Base-by-base conservation (phyloP, 768 basidiomycete genomes). In the Boletellus ananas region DNA sequence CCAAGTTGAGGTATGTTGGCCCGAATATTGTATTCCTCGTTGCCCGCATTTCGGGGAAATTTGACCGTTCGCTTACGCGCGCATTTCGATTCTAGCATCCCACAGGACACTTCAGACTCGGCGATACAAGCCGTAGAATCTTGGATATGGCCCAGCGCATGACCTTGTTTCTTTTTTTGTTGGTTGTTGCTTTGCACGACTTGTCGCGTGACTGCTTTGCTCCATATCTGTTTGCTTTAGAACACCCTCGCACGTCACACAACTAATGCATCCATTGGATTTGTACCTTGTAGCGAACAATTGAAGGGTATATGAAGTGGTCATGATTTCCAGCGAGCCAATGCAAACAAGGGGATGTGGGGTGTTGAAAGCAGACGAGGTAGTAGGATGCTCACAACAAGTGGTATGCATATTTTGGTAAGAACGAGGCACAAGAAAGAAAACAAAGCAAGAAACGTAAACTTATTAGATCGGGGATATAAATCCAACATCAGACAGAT, bases 101-200 rank as follows among this genome's bases (percentile, higher is more conserved):
- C 91, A 45, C 63, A 47, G 13, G 75, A 79, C 49, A 79, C 90
- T 56, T 79, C 87, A 13, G 68, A 77, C 44, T 77, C 80, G 58
- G 88, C 90, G 45, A 80, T 79, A 45, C 69, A 67, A n/a, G 74
- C 70, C 1, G 85, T 93, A 33, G 75, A 84, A 63, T 71, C 83
- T 47, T 95, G 90, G 88, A 89, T 96, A 69, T 95, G 89, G 60
- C 54, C 72, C 6, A 45, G 37, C 46, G 43, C 59, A 60, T 64
- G 39, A 56, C 42, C 11, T 2, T 6, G 9, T 31, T 13, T 20
- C 31, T 46, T 27, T 41, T 34, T 34, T 8, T 29, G 3, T 29
- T 29, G 29, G 29, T 29, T 10, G 8, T 29, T 29, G 29, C 3
- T 33, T 41, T 31, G 18, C 21, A 16, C 47, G 35, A 38, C 42